Percentiles rank a stretch among this genome's conserved stretches.
Evolutionary conservation across 352 stramenopile species (phyloP).

Genomic region (Globisporangium camurandrum): DNA sequence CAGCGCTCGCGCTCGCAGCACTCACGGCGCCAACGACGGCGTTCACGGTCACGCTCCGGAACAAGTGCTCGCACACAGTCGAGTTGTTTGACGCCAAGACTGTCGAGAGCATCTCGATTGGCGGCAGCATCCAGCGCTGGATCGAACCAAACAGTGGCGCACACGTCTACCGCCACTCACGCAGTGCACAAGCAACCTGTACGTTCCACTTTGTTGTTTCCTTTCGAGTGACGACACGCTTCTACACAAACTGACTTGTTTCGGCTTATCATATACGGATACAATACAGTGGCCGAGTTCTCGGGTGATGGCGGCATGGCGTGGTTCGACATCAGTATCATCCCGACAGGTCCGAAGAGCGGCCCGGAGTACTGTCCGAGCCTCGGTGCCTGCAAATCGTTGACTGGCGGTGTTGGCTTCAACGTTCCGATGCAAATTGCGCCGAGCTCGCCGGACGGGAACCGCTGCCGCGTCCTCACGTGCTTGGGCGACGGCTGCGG

Average conservation of each 20-base stretch:
- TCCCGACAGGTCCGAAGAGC: conserved; percentile 42
- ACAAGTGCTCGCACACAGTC: conserved; percentile 36
- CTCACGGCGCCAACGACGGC: conserved; percentile 21
- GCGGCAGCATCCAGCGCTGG: conserved; percentile 20
- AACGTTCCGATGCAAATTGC: conserved; percentile 69
- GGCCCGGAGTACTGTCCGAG: conserved; percentile 41
- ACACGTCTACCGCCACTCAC: conserved; percentile 43
- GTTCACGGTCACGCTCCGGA: conserved; percentile 39
- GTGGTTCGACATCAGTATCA: conserved; percentile 79
- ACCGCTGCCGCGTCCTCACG: conserved; percentile 38
- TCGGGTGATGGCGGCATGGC: conserved; percentile 36
- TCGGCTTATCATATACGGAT: background rate
- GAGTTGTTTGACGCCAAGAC: conserved; percentile 38
- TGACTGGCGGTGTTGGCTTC: conserved; percentile 53
- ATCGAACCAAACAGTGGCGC: conserved; percentile 25
- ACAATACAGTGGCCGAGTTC: conserved; percentile 48
- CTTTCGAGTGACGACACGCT: conserved; percentile 4
- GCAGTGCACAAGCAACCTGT: conserved; percentile 38
- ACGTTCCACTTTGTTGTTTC: conserved; percentile 10
- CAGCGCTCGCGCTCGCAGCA: conserved; percentile 15
- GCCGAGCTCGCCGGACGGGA: conserved; percentile 22
- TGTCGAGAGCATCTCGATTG: conserved; percentile 25
- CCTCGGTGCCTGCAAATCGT: conserved; percentile 38
- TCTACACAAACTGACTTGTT: background rate
- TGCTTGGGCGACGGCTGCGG: conserved; percentile 45